A percentile compares a stretch with the other conserved stretches of the same genome.
Conservation (phyloP, 768 basidiomycete genomes). For the Xerocomellus intermedius region DNA sequence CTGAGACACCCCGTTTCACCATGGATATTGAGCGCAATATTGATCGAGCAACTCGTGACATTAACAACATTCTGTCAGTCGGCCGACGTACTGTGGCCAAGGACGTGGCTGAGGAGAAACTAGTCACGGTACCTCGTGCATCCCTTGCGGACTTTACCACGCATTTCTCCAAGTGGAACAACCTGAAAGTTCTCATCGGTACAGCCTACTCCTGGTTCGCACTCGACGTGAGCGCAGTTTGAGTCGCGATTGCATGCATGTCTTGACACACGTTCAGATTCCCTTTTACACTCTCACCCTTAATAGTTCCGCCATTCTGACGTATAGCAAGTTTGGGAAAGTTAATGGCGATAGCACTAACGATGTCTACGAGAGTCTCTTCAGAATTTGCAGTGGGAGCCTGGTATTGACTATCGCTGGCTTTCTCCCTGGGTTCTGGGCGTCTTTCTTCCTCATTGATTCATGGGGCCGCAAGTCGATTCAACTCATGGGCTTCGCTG, state of each 20-base stretch:
- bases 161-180: conserved; percentile 72
- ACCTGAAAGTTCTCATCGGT: conserved; percentile 76
- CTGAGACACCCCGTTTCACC: conserved; percentile 87
- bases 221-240: conserved; percentile 55
- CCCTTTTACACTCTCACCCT: conserved; percentile 88
- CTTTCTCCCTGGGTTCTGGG: conserved; percentile 55
- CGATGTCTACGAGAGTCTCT: conserved; percentile 23
- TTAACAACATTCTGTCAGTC: conserved; percentile 57
- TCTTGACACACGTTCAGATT: conserved; percentile 43
- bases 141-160: conserved; percentile 59
- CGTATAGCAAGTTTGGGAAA: conserved; percentile 64
- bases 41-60: conserved; percentile 67
- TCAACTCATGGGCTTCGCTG: conserved; percentile 68
- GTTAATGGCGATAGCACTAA: conserved; percentile 25
- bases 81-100: conserved; percentile 46
- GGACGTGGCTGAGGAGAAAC: conserved; percentile 43
- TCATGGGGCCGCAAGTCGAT: conserved; percentile 72
- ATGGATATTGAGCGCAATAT: conserved; percentile 88
- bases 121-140: conserved; percentile 63
- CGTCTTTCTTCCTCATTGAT: conserved; percentile 64
- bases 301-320: conserved; percentile 74
- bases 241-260: background rate
- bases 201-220: conserved; percentile 87
- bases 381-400: conserved; percentile 22
- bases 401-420: conserved; percentile 19